phyloP scores from a whole-genome alignment of 768 basidiomycete genomes.

The Xanthoconium stramineum region DNA sequence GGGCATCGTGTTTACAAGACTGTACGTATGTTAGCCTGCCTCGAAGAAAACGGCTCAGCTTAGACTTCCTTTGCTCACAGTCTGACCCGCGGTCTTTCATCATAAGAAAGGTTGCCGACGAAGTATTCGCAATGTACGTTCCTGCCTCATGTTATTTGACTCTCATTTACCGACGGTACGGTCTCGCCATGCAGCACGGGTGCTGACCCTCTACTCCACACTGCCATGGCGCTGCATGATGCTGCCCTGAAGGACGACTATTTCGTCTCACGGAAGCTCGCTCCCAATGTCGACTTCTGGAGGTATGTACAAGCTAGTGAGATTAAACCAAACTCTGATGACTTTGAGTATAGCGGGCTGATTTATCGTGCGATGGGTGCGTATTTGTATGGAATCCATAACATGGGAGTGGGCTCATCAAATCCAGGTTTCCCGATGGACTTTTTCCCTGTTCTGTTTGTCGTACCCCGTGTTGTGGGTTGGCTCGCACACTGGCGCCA shows the following conservation, averaged over 20 bases:
- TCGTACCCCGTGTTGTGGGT: conserved; percentile 87
- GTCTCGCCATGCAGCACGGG: conserved; percentile 57
- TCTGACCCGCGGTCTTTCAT: conserved; percentile 91
- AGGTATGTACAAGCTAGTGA: conserved; percentile 26
- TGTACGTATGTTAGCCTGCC: conserved; percentile 32
- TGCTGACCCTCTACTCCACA: conserved; percentile 78
- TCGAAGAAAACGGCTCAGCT: neutral
- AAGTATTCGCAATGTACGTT: conserved; percentile 83
- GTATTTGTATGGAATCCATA: conserved; percentile 12
- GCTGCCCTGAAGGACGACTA: conserved; percentile 90
- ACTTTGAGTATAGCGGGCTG: conserved; percentile 51
- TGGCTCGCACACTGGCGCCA: conserved; percentile 94
- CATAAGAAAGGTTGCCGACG: conserved; percentile 85
- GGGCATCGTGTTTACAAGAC: conserved; percentile 86
- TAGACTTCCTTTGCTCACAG: conserved; percentile 38
- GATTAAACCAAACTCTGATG: neutral
- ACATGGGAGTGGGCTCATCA: conserved; percentile 1
- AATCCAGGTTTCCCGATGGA: conserved; percentile 81
- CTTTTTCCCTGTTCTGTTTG: conserved; percentile 92
- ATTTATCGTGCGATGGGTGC: conserved; percentile 92
- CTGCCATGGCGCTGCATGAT: conserved; percentile 85
- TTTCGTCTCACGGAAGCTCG: conserved; percentile 75
- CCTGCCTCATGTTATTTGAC: neutral
- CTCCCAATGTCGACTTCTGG: conserved; percentile 93
- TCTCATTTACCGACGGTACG: neutral